Evolutionary conservation across 345 rosid species (phyloP), one percentile per base, ranked within the genome.

Genomic region (Lepidium didymum): DNA sequence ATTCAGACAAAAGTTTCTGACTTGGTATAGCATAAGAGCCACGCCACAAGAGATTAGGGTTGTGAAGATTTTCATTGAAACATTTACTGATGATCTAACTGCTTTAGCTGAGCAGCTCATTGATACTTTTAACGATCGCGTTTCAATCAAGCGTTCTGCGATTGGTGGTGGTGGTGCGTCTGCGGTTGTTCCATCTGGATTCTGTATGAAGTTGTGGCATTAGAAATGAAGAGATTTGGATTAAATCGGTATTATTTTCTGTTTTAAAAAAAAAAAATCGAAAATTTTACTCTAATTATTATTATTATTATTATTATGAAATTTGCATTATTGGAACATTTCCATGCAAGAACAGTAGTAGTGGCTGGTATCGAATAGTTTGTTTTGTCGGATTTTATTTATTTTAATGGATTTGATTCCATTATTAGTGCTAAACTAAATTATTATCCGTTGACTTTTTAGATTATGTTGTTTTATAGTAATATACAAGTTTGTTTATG

Each of bases 141-240:
- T 94, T 58, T 85, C 91, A 6, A 78, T 79, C 74, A 84, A 82
- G 70, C 80, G 70, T 70, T 72, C 85, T n/a, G 51, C 70, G 49
- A 11, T 33, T 56, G 78, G 72, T 5, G 62, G 67, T 10, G 40
- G 42, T 8, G 62, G 72, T 43, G 77, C 70, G 65, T 70, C 87
- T 15, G 86, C 97, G 1, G 83, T 76, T 11, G 96, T 87, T 62
- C 88, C 95, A 0, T 74, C 90, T 73, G 99, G 97, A 14, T 85
- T 94, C 81, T 94, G 97, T 81, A 87, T 89, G 97, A 94, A 89
- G 85, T 87, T 94, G 36, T 91, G 96, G 95, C 99, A 94, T 78
- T 90, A 68, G 64, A 52, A 41, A 42, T 40, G 45, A 9, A 29
- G 47, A 15, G 25, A 55, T 29, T 57, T 63, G 40, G 49, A 67